Percentiles rank a stretch among this genome's conserved stretches.
phyloP scores from a whole-genome alignment of 1,139 yeast species.

The Zygosaccharomyces sapae region DNA sequence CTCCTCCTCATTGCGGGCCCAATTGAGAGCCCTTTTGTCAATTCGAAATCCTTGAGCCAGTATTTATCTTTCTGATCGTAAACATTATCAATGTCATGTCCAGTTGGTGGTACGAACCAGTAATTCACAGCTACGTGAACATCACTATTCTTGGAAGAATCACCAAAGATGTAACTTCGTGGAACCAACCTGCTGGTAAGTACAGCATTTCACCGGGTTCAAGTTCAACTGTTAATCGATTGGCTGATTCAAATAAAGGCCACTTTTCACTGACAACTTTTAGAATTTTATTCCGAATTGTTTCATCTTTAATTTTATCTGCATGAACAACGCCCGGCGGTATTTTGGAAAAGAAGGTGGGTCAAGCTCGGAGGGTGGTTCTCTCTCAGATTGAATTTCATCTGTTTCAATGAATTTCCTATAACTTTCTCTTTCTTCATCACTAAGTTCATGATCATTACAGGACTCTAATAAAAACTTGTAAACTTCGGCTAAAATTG shows the following conservation, averaged over 20 bases:
- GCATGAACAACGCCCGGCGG: conserved; percentile 62
- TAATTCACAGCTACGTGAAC: conserved; percentile 64
- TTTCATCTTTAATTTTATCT: conserved; percentile 44
- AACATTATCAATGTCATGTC: conserved; percentile 31
- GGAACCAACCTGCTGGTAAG: conserved; percentile 78
- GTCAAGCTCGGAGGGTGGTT: conserved; percentile 37
- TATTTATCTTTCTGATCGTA: conserved; percentile 43
- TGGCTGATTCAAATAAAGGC: conserved; percentile 52
- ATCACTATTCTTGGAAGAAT: conserved; percentile 25
- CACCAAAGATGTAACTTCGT: conserved; percentile 66
- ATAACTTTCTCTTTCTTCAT: conserved; percentile 22
- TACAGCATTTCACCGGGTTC: conserved; percentile 64
- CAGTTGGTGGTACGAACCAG: conserved; percentile 68
- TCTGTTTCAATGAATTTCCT: conserved; percentile 21
- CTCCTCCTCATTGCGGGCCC: conserved; percentile 6
- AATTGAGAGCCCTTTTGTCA: conserved; percentile 34
- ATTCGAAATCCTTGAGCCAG: conserved; percentile 49
- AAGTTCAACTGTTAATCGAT: conserved; percentile 43
- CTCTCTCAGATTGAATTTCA: conserved; percentile 19
- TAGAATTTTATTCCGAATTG: conserved; percentile 33
- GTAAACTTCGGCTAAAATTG: conserved; percentile 48
- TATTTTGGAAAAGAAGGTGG: conserved; percentile 65
- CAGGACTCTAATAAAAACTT: conserved; percentile 27
- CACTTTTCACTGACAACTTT: conserved; percentile 38
- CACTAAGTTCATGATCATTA: conserved; percentile 18